Conservation (phyloP, 371 early-diverging fungal species). For the Mortierella sp. region DNA sequence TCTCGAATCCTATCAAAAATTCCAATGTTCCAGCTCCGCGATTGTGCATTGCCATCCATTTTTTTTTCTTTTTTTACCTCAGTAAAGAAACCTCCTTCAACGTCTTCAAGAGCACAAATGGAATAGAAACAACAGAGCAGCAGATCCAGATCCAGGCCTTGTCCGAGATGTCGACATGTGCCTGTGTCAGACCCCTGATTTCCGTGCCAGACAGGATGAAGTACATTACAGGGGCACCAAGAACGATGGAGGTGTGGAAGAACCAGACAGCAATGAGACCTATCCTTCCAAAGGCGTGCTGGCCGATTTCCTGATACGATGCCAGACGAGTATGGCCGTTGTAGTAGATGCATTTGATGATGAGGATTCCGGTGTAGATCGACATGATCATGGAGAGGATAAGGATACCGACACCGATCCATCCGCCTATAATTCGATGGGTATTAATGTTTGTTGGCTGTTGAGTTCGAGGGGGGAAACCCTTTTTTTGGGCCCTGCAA, state of each 20-base stretch:
- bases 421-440: slow-evolving; percentile 67
- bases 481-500: too few relatives aligned
- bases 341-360: slow-evolving; percentile 79
- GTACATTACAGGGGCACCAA: slow-evolving; percentile 82
- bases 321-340: slow-evolving; percentile 61
- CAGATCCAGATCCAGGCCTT: slow-evolving; percentile 55
- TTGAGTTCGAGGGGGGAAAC: too few relatives aligned
- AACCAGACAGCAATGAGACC: slow-evolving; percentile 70
- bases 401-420: slow-evolving; percentile 82
- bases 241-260: slow-evolving; percentile 74
- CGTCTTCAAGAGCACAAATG: slow-evolving; percentile 64
- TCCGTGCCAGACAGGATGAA: slow-evolving; percentile 81
- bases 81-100: slow-evolving; percentile 69
- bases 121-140: slow-evolving; percentile 53
- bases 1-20: too few relatives aligned
- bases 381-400: slow-evolving; percentile 79
- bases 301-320: slow-evolving; percentile 70
- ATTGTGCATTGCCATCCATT: not conserved
- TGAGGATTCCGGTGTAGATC: slow-evolving; percentile 74
- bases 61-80: slow-evolving; percentile 31
- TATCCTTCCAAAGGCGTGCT: slow-evolving; percentile 73
- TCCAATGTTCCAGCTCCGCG: too few relatives aligned
- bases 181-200: slow-evolving; percentile 60
- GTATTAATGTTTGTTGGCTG: not conserved
- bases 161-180: slow-evolving; percentile 28